phyloP scores from a whole-genome alignment of 208 protist genomes.

The Acanthamoeba sp. region DNA sequence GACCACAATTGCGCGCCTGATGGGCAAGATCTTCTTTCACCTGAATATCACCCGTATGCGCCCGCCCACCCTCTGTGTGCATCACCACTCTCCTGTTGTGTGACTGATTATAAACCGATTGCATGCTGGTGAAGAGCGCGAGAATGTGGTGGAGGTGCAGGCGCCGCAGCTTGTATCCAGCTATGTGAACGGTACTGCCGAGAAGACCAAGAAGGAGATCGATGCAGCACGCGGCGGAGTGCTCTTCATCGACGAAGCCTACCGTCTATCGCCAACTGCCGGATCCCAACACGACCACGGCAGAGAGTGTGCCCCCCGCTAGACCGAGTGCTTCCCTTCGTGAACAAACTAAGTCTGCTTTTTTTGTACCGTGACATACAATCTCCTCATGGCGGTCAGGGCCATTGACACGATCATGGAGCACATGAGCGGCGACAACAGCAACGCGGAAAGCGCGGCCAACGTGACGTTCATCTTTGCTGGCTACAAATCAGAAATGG shows the following conservation, averaged over 20 bases:
- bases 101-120: not conserved
- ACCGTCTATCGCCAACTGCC: constrained; percentile 41
- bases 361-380: not conserved
- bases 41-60: not conserved
- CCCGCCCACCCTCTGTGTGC: not conserved
- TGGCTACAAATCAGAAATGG: not conserved
- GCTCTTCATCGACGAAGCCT: constrained; percentile 81
- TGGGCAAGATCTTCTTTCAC: not conserved
- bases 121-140: not conserved
- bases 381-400: not conserved
- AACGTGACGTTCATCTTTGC: constrained; percentile 10
- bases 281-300: not conserved
- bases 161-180: constrained; percentile 61
- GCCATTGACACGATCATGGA: not conserved
- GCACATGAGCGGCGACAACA: not conserved
- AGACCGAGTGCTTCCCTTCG: not conserved
- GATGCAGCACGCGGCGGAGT: constrained; percentile 62
- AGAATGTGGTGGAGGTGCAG: constrained; percentile 10
- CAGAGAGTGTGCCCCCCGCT: not conserved
- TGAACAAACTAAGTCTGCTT: not conserved
- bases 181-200: constrained; percentile 41
- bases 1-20: constrained; percentile 29
- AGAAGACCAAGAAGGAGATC: constrained; percentile 47
- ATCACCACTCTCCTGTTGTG: not conserved
- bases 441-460: not conserved